Conservation (phyloP, 352 stramenopile species). For the Phytophthora sp. region DNA sequence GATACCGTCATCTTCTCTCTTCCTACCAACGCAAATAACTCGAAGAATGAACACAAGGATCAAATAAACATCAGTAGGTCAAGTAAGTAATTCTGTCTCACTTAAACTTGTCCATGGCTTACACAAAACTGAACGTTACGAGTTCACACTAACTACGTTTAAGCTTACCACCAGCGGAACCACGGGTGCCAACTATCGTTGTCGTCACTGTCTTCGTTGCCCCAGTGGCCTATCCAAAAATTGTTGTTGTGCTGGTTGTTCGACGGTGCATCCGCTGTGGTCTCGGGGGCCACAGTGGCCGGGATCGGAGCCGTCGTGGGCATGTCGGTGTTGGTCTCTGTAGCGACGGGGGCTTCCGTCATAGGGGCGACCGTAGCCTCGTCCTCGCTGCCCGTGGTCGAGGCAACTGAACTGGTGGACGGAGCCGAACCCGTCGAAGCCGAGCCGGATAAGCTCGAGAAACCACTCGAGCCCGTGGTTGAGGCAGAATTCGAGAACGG, state of each 20-base stretch:
- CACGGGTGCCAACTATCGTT: slow-evolving; percentile 12
- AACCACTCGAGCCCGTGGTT: slow-evolving; percentile 11
- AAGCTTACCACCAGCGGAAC: slow-evolving; percentile 32
- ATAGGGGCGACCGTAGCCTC: slow-evolving; percentile 20
- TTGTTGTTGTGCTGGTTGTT: slow-evolving; percentile 16
- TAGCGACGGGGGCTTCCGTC: slow-evolving; percentile 12
- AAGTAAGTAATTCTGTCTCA: slow-evolving; percentile 31
- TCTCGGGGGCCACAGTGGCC: background rate
- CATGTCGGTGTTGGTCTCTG: background rate
- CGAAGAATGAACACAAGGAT: slow-evolving; percentile 10
- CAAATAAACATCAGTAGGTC: slow-evolving; percentile 33
- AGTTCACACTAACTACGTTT: background rate
- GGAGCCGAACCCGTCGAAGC: slow-evolving; percentile 16
- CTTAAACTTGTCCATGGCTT: slow-evolving; percentile 15
- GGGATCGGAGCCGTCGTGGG: slow-evolving; percentile 10
- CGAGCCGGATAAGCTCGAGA: slow-evolving; percentile 16
- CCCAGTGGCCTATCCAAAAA: slow-evolving; percentile 13
- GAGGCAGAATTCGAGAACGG: slow-evolving; percentile 15
- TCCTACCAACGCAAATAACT: slow-evolving; percentile 3
- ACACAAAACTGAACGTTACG: slow-evolving; percentile 15
- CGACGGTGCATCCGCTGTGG: slow-evolving; percentile 12
- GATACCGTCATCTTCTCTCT: slow-evolving; percentile 27
- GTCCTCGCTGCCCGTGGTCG: slow-evolving; percentile 7
- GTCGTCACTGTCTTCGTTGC: slow-evolving; percentile 3
- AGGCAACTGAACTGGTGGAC: slow-evolving; percentile 8